These are phyloP conservation scores for Colletotrichum lini DNA, from an alignment of 2,329 filamentous ascomycete genomes.

Conservation along the genomic window DNA sequence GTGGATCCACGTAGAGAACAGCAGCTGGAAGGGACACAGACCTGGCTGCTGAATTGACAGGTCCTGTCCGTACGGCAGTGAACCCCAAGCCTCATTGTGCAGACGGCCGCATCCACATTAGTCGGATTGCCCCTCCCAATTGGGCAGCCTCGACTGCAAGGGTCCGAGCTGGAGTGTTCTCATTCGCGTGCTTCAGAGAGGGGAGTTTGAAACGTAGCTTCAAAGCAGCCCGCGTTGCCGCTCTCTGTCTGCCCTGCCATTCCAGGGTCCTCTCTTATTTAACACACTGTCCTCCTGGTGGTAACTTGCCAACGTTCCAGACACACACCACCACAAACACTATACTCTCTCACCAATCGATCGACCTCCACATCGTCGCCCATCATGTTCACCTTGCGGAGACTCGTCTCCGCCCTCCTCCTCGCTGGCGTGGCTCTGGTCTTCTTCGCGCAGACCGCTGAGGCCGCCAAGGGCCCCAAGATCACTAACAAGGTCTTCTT, in stretches of 20 bases:
- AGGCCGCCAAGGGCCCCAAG: constrained; percentile 89
- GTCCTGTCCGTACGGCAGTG: not conserved
- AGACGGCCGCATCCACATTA: constrained; percentile 13
- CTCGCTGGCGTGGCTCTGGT: constrained; percentile 82
- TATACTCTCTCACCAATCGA: constrained; percentile 25
- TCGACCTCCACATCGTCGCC: constrained; percentile 28
- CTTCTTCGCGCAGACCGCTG: constrained; percentile 81
- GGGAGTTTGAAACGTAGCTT: constrained; percentile 42
- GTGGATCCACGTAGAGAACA: constrained; percentile 18
- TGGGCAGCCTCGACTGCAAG: constrained; percentile 37
- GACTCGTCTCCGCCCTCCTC: constrained; percentile 80
- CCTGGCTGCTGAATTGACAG: constrained; percentile 28
- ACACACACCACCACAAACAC: constrained; percentile 25
- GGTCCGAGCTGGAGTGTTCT: constrained; percentile 38
- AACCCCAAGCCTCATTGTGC: constrained; percentile 5
- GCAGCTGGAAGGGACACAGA: not conserved
- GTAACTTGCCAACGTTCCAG: constrained; percentile 16
- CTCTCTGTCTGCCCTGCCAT: not conserved
- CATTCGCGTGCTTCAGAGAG: constrained; percentile 42
- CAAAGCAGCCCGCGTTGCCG: constrained; percentile 12
- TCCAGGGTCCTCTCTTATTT: constrained; percentile 10
- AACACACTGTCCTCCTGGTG: constrained; percentile 24
- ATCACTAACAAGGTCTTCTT: constrained; percentile 97
- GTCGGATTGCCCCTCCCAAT: constrained; percentile 34
- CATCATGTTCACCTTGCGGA: constrained; percentile 82